A percentile compares a stretch with the other conserved stretches of the same genome.
phyloP scores from a whole-genome alignment of 2,329 filamentous ascomycete genomes.

The Ceratocystis papillata region DNA sequence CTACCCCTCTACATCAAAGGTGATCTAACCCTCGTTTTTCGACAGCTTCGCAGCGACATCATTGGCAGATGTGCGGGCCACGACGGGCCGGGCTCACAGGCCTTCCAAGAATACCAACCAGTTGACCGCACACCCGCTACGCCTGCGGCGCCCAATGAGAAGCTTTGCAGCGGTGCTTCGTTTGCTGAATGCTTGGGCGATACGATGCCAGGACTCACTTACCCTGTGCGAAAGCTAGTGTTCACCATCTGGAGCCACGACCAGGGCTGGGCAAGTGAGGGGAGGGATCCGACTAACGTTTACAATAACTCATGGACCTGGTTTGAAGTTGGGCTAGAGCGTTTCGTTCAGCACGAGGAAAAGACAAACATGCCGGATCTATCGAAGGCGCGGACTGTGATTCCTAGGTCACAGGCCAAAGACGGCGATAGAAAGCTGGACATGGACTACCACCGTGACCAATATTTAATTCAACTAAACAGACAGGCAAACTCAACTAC shows the following conservation, averaged over 20 bases:
- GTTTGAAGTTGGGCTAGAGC: conserved; percentile 53
- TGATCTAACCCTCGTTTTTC: not conserved
- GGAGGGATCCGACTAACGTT: not conserved
- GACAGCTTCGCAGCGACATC: conserved; percentile 34
- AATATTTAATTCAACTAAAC: conserved; percentile 42
- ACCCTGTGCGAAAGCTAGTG: conserved; percentile 50
- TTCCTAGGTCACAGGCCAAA: conserved; percentile 29
- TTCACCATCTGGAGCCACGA: conserved; percentile 49
- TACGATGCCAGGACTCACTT: conserved; percentile 34
- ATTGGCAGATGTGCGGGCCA: not conserved
- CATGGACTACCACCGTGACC: conserved; percentile 32
- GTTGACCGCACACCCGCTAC: not conserved
- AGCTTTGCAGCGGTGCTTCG: not conserved
- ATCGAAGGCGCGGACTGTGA: conserved; percentile 33
- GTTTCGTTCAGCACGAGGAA: conserved; percentile 35
- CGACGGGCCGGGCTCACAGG: not conserved
- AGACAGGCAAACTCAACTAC: conserved; percentile 31
- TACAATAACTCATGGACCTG: conserved; percentile 43
- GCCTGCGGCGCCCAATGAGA: conserved; percentile 6
- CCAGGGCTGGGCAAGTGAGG: conserved; percentile 44
- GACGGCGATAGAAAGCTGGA: conserved; percentile 30
- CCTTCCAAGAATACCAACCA: conserved; percentile 10
- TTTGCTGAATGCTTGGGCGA: not conserved
- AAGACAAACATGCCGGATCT: conserved; percentile 22
- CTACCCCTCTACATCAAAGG: not conserved